phyloP scores from a whole-genome alignment of 1,284 basidiomycete species.

The Cryptococcus neoformans region DNA sequence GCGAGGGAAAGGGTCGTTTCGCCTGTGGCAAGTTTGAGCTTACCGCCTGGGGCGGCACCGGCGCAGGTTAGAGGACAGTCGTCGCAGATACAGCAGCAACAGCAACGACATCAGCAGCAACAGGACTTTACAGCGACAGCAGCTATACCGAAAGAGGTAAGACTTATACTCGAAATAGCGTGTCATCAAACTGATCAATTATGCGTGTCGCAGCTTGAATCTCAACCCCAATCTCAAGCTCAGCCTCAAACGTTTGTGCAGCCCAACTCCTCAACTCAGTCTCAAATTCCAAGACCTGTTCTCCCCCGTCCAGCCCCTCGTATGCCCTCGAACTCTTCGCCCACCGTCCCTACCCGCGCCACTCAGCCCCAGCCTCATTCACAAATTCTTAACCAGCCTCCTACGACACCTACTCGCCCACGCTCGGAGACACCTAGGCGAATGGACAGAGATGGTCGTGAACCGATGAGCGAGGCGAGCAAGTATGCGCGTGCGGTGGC shows the following conservation, averaged over 20 bases:
- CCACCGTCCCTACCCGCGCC: not conserved
- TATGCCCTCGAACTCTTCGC: not conserved
- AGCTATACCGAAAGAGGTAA: too few relatives aligned
- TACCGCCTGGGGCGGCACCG: constrained; percentile 1
- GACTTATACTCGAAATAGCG: too few relatives aligned
- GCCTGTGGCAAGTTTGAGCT: not conserved
- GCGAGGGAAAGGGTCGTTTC: not conserved
- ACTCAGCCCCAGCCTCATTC: too few relatives aligned
- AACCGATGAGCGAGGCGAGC: constrained; percentile 17
- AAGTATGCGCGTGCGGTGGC: constrained; percentile 20
- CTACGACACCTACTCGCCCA: too few relatives aligned
- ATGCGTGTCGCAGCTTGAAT: not conserved
- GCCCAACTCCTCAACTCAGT: not conserved
- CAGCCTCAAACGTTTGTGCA: not conserved
- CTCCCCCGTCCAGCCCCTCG: not conserved
- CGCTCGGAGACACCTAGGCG: too few relatives aligned
- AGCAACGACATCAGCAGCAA: too few relatives aligned
- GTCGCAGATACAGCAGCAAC: too few relatives aligned
- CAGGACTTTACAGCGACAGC: too few relatives aligned
- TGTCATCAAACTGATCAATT: too few relatives aligned
- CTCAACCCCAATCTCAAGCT: not conserved
- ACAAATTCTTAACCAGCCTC: too few relatives aligned
- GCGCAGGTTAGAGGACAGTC: not conserved
- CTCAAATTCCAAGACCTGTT: not conserved
- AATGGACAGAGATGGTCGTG: too few relatives aligned